Percentiles rank a stretch among this genome's conserved stretches.
These are phyloP conservation scores for Coemansia sp. DNA, from an alignment of 192 early-diverging fungal species.

Conservation along the genomic window DNA sequence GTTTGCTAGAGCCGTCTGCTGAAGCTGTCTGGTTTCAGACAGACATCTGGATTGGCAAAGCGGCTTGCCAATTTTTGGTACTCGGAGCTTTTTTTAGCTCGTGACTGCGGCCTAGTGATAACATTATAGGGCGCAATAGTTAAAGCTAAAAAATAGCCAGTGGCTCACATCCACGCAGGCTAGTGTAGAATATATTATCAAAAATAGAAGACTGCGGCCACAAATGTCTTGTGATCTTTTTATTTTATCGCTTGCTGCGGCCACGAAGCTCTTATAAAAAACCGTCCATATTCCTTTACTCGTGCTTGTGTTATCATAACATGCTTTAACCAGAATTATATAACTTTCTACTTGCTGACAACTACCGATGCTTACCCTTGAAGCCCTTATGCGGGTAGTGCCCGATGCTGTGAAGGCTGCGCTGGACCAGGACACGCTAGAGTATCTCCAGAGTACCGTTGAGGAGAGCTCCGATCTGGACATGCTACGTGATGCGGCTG, in stretches of 20 bases:
- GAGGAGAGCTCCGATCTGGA: constrained; percentile 42
- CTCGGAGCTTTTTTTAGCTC: neutral
- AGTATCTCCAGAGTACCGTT: constrained; percentile 51
- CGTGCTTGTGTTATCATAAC: neutral
- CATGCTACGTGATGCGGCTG: constrained; percentile 61
- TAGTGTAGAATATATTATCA: neutral
- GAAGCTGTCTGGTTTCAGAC: too few species aligned
- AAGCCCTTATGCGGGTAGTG: constrained; percentile 24
- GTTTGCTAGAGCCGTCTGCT: neutral
- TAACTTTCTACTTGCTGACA: neutral
- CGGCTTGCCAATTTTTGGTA: neutral
- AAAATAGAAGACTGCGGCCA: constrained; percentile 11
- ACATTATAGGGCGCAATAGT: neutral
- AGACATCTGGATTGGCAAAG: neutral
- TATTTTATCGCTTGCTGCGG: constrained; percentile 9
- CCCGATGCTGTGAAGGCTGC: constrained; percentile 32
- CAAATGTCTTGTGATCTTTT: neutral
- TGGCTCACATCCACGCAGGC: neutral
- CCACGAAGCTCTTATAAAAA: neutral
- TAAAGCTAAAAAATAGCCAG: neutral
- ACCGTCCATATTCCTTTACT: neutral
- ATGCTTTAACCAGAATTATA: neutral
- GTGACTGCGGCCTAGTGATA: neutral
- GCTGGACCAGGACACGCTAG: constrained; percentile 55
- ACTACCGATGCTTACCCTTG: constrained; percentile 26